Evolutionary conservation across 2,329 filamentous ascomycete species (phyloP).

Genomic region (Venturia pyrina): DNA sequence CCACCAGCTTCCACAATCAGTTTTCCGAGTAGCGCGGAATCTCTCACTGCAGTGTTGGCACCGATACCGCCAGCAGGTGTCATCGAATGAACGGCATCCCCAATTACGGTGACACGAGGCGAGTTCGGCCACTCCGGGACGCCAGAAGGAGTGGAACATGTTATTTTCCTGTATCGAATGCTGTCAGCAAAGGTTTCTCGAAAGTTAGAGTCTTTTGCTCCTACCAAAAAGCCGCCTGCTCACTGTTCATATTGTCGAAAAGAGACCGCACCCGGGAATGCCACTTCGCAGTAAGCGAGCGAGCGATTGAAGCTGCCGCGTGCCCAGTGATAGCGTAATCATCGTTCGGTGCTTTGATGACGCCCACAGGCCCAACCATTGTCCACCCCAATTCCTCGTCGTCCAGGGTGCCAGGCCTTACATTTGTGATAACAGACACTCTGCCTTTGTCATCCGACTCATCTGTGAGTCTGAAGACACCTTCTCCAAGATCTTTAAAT

Average conservation of each 20-base stretch:
- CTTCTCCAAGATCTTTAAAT: constrained; percentile 52
- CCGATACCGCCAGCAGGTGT: constrained; percentile 47
- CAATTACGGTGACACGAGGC: constrained; percentile 47
- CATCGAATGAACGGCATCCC: constrained; percentile 50
- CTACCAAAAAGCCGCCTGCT: constrained; percentile 50
- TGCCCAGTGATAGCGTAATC: constrained; percentile 49
- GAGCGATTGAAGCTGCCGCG: constrained; percentile 48
- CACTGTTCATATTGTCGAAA: constrained; percentile 47
- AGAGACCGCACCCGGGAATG: constrained; percentile 45
- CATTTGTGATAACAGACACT: constrained; percentile 53
- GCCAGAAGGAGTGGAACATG: constrained; percentile 49
- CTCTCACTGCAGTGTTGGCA: constrained; percentile 47
- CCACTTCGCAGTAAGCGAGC: constrained; percentile 44
- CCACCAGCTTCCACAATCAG: constrained; percentile 44
- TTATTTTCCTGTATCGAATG: constrained; percentile 40
- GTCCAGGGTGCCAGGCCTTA: constrained; percentile 49
- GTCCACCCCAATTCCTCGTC: constrained; percentile 53
- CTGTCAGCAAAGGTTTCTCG: neutral
- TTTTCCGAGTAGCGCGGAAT: constrained; percentile 45
- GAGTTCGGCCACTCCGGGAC: constrained; percentile 52
- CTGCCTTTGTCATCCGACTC: constrained; percentile 34
- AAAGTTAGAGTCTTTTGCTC: too few relatives aligned
- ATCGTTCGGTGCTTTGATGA: constrained; percentile 48
- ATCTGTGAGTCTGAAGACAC: constrained; percentile 49
- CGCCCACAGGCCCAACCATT: constrained; percentile 47